A percentile compares a stretch with the other conserved stretches of the same genome.
These are phyloP conservation scores for Fusarium sp. DNA, from an alignment of 2,329 filamentous ascomycete genomes.

Conservation along the genomic window DNA sequence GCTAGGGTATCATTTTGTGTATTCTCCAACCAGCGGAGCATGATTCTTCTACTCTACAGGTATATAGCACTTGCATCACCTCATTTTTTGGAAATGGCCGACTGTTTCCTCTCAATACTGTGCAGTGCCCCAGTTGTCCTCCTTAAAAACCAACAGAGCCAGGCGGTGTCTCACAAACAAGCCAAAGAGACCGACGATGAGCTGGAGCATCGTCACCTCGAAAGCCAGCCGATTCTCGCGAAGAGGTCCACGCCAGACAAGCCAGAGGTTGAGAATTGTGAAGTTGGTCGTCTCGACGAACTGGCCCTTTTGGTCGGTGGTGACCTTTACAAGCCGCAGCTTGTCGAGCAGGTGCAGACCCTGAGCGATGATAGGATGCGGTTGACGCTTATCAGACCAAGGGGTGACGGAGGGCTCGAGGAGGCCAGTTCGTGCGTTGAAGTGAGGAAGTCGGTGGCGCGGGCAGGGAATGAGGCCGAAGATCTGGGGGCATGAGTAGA, in stretches of 20 bases:
- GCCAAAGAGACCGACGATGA: slow-evolving; percentile 79
- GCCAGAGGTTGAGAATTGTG: slow-evolving; percentile 94
- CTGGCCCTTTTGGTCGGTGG: slow-evolving; percentile 72
- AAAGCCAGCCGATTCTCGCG: slow-evolving; percentile 84
- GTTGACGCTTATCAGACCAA: slow-evolving; percentile 75
- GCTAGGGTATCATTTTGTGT: slow-evolving; percentile 27
- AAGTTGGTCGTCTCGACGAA: slow-evolving; percentile 89
- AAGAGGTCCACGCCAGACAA: slow-evolving; percentile 93
- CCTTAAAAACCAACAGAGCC: slow-evolving; percentile 87
- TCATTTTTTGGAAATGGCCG: neutral
- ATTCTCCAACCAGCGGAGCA: slow-evolving; percentile 10
- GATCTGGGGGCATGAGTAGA: slow-evolving; percentile 92
- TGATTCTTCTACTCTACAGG: neutral
- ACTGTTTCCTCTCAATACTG: slow-evolving; percentile 34
- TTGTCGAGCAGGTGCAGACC: slow-evolving; percentile 75
- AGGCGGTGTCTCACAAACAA: slow-evolving; percentile 87
- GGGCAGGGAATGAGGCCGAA: slow-evolving; percentile 93
- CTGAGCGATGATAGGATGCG: slow-evolving; percentile 70
- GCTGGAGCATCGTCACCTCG: slow-evolving; percentile 84
- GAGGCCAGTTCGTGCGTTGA: slow-evolving; percentile 85
- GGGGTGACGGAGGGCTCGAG: slow-evolving; percentile 87
- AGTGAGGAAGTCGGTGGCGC: slow-evolving; percentile 87
- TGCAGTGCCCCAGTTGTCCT: slow-evolving; percentile 76
- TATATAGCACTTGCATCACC: neutral
- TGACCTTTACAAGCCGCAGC: slow-evolving; percentile 75